phyloP scores from a whole-genome alignment of 2,329 filamentous ascomycete species.

The Stagonosporopsis chrysanthemi region DNA sequence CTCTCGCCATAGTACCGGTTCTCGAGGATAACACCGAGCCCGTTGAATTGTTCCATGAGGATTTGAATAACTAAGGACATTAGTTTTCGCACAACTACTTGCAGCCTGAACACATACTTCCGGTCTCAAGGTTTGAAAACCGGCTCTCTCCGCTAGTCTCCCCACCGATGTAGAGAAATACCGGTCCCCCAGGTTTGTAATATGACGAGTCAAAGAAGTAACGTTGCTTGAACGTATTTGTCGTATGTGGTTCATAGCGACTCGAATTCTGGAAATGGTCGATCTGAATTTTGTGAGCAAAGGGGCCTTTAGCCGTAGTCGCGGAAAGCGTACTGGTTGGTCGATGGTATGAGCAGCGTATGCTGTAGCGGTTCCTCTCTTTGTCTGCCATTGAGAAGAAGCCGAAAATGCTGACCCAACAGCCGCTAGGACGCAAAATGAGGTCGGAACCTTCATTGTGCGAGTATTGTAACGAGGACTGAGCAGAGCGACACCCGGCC shows the following conservation, averaged over 20 bases:
- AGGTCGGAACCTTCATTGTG: constrained; percentile 19
- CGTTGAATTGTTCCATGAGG: constrained; percentile 62
- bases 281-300: constrained; percentile 40
- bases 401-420: constrained; percentile 14
- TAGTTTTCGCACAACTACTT: background rate
- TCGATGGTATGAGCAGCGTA: constrained; percentile 38
- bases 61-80: constrained; percentile 57
- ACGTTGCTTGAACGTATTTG: constrained; percentile 62
- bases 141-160: constrained; percentile 52
- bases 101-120: constrained; percentile 36
- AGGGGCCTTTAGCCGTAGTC: background rate
- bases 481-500: background rate
- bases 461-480: background rate
- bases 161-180: constrained; percentile 59
- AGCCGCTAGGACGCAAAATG: constrained; percentile 15
- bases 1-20: constrained; percentile 61
- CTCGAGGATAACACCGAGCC: constrained; percentile 62
- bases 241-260: constrained; percentile 53
- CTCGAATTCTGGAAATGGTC: constrained; percentile 56
- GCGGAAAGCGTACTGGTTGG: constrained; percentile 26
- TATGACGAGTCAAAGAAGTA: constrained; percentile 63
- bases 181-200: constrained; percentile 62
- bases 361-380: constrained; percentile 22
- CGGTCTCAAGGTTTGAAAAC: constrained; percentile 53
- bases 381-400: constrained; percentile 13